phyloP scores from a whole-genome alignment of 805 yeast genomes.

The Metschnikowia lachancei region DNA sequence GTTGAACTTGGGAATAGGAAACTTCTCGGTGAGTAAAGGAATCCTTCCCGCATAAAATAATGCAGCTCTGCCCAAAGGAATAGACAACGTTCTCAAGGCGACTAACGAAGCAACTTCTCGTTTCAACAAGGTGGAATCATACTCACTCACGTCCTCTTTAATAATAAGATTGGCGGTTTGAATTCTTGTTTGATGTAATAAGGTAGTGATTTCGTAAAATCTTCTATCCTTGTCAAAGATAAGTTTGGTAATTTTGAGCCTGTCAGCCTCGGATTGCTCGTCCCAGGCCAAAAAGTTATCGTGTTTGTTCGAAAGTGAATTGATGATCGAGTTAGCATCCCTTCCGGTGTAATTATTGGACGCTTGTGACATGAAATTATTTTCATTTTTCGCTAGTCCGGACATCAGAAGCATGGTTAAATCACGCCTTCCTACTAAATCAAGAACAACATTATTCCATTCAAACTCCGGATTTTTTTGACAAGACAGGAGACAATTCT shows the following conservation, averaged over 20 bases:
- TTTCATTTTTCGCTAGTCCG: conserved; percentile 8
- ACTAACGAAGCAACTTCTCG: conserved; percentile 58
- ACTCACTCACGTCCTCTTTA: conserved; percentile 48
- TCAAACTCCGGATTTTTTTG: conserved; percentile 52
- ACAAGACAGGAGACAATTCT: conserved; percentile 54
- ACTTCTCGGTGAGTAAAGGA: conserved; percentile 82
- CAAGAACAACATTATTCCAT: conserved; percentile 47
- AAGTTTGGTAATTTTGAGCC: conserved; percentile 62
- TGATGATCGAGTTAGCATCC: conserved; percentile 43
- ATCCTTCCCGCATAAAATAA: conserved; percentile 62
- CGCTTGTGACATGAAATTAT: neutral
- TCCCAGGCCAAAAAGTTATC: conserved; percentile 63
- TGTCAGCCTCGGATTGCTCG: conserved; percentile 66
- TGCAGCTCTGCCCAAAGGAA: conserved; percentile 78
- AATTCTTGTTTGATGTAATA: conserved; percentile 66
- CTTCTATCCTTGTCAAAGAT: conserved; percentile 78
- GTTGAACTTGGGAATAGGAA: conserved; percentile 74
- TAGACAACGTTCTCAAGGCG: conserved; percentile 68
- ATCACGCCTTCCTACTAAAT: conserved; percentile 68
- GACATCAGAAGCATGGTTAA: conserved; percentile 35
- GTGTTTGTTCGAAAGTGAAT: conserved; percentile 34
- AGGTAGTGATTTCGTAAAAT: conserved; percentile 68
- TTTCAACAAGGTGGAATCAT: conserved; percentile 53
- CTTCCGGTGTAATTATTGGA: conserved; percentile 4
- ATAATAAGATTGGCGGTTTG: conserved; percentile 50